Conservation (phyloP, 192 early-diverging fungal species). For the Coemansia umbellata region DNA sequence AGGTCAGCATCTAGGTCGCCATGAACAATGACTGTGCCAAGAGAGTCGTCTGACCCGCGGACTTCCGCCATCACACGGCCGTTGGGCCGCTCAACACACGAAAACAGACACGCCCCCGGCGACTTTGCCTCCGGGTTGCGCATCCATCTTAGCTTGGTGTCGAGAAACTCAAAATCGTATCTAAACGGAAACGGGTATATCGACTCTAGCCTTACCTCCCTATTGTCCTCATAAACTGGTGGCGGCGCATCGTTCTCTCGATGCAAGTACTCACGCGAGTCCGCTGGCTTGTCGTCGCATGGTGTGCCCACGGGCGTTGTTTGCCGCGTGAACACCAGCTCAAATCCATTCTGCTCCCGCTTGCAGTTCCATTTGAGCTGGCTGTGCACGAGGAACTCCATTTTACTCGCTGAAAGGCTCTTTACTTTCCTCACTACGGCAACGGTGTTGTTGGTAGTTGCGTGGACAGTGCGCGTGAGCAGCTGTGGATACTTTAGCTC, state of each 20-base stretch:
- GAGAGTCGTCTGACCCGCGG: background rate
- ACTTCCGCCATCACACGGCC: conserved; percentile 33
- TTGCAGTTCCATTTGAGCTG: conserved; percentile 20
- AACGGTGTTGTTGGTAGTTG: background rate
- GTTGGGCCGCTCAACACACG: conserved; percentile 23
- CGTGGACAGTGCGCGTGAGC: conserved; percentile 25
- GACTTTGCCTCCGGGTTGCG: conserved; percentile 26
- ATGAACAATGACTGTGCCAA: conserved; percentile 36
- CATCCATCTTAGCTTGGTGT: conserved; percentile 21
- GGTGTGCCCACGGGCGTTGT: too few species aligned
- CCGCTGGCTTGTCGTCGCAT: conserved; percentile 27
- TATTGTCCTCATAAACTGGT: conserved; percentile 42
- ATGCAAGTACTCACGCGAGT: conserved; percentile 18
- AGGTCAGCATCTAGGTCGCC: conserved; percentile 15
- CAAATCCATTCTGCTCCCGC: conserved; percentile 19
- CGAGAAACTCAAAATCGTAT: conserved; percentile 23
- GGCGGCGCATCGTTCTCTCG: conserved; percentile 22
- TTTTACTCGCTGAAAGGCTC: conserved; percentile 3
- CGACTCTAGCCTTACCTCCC: conserved; percentile 8
- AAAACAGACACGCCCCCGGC: conserved; percentile 11
- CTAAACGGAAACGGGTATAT: conserved; percentile 16
- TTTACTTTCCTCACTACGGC: conserved; percentile 3
- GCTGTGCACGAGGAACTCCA: background rate
- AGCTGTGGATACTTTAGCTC: conserved; percentile 15
- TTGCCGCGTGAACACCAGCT: conserved; percentile 32